Evolutionary conservation across 2,329 filamentous ascomycete genomes (phyloP).

Genomic region (Peltaster fructicola): DNA sequence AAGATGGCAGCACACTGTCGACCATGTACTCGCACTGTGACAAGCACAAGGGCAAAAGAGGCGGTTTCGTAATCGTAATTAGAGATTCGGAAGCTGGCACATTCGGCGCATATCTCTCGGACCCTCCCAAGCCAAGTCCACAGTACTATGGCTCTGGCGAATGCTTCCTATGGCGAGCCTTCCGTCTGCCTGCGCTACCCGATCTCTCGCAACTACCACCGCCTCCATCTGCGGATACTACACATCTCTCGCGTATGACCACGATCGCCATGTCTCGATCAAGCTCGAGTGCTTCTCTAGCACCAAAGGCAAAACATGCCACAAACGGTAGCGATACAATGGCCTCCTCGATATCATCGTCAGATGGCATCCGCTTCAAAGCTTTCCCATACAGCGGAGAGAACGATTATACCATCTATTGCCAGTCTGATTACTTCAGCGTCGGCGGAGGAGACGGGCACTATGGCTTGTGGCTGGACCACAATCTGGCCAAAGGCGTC

Average conservation of each 20-base stretch:
- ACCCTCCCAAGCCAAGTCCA: slow-evolving; percentile 60
- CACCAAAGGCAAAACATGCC: slow-evolving; percentile 10
- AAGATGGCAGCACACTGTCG: slow-evolving; percentile 71
- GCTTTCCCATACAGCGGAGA: slow-evolving; percentile 91
- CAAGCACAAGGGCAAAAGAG: slow-evolving; percentile 46
- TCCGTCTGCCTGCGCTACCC: slow-evolving; percentile 40
- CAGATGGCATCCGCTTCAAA: slow-evolving; percentile 79
- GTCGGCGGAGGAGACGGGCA: slow-evolving; percentile 71
- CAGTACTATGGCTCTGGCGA: slow-evolving; percentile 94
- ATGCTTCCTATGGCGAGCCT: slow-evolving; percentile 79
- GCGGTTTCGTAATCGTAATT: slow-evolving; percentile 80
- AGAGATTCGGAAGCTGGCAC: slow-evolving; percentile 58
- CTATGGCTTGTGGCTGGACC: slow-evolving; percentile 87
- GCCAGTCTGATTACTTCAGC: slow-evolving; percentile 68
- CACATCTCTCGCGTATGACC: slow-evolving; percentile 42
- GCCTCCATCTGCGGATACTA: slow-evolving; percentile 50
- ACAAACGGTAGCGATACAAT: slow-evolving; percentile 3
- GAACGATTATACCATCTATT: slow-evolving; percentile 94
- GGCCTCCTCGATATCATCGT: slow-evolving; percentile 32
- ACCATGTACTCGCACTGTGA: slow-evolving; percentile 74
- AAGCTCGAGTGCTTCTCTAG: slow-evolving; percentile 8
- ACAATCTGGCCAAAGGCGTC: slow-evolving; percentile 65
- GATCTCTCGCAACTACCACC: slow-evolving; percentile 44
- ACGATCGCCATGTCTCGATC: slow-evolving; percentile 27
- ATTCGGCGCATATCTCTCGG: slow-evolving; percentile 89